Evolutionary conservation across 495 filamentous ascomycete species (phyloP).

Genomic region (Xylaria palmicola): DNA sequence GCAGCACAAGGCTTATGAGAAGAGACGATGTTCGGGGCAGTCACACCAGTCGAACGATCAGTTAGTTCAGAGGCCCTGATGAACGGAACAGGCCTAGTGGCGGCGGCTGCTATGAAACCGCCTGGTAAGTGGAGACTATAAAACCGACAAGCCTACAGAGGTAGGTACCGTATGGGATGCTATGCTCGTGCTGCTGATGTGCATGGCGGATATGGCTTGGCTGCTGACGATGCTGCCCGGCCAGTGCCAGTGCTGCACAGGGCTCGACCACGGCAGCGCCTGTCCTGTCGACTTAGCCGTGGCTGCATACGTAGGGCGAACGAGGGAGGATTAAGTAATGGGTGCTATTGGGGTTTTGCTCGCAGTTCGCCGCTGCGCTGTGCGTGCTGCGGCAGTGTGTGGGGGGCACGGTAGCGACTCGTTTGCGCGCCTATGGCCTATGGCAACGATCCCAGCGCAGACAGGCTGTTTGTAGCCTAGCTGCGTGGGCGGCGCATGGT

Average conservation of each 20-base stretch:
- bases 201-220: conserved; percentile 31
- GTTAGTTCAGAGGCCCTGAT: conserved; percentile 31
- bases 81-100: conserved; percentile 31
- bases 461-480: conserved; percentile 6
- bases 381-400: conserved; percentile 12
- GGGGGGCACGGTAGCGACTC: conserved; percentile 9
- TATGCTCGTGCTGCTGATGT: conserved; percentile 26
- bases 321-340: background rate
- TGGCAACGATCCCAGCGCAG: conserved; percentile 7
- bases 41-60: conserved; percentile 28
- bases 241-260: conserved; percentile 11
- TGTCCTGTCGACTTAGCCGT: conserved; percentile 10
- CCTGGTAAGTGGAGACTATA: conserved; percentile 27
- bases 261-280: conserved; percentile 10
- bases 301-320: conserved; percentile 12
- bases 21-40: conserved; percentile 22
- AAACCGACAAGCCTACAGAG: conserved; percentile 27
- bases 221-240: conserved; percentile 24
- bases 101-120: conserved; percentile 30
- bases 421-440: conserved; percentile 21
- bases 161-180: conserved; percentile 13
- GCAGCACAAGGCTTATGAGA: conserved; percentile 29
- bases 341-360: conserved; percentile 6
- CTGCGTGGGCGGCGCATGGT: conserved; percentile 16
- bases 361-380: conserved; percentile 14